Conservation (phyloP, 192 early-diverging fungal genomes). For the Thoreauomyces humboldtii region DNA sequence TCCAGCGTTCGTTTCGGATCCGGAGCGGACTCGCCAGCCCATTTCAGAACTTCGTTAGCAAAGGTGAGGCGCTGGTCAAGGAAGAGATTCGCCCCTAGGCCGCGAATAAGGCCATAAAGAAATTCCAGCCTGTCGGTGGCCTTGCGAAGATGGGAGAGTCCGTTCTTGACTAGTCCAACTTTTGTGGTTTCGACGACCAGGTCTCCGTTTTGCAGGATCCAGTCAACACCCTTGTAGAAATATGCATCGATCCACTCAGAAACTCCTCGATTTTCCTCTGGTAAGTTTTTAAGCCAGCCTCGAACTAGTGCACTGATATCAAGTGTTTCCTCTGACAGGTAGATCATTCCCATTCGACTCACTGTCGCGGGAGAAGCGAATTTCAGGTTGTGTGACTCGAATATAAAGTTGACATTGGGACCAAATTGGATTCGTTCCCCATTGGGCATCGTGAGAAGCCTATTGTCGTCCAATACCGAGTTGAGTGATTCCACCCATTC, state of each 20-base stretch:
- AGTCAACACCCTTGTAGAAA: constrained; percentile 48
- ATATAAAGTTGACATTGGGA: constrained; percentile 61
- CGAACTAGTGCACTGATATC: constrained; percentile 43
- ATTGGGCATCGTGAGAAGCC: constrained; percentile 59
- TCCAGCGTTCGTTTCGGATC: constrained; percentile 48
- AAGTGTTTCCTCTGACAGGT: constrained; percentile 57
- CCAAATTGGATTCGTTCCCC: constrained; percentile 65
- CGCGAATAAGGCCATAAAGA: constrained; percentile 48
- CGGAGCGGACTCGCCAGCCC: constrained; percentile 39
- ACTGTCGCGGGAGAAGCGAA: constrained; percentile 64
- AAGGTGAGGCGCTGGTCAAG: constrained; percentile 39
- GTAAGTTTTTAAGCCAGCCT: constrained; percentile 41
- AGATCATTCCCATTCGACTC: constrained; percentile 67
- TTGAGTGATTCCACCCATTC: constrained; percentile 63
- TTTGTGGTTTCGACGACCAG: constrained; percentile 49
- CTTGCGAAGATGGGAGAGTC: constrained; percentile 45
- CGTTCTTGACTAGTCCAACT: constrained; percentile 49
- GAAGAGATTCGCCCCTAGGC: constrained; percentile 49
- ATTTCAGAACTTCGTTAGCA: constrained; percentile 46
- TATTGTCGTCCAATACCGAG: constrained; percentile 61
- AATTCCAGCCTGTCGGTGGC: constrained; percentile 35
- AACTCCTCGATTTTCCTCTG: constrained; percentile 26
- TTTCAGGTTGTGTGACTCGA: constrained; percentile 59
- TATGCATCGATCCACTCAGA: constrained; percentile 35
- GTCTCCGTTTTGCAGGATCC: constrained; percentile 44